These are phyloP conservation scores for Plasmodium vinckei DNA, from an alignment of 169 alveolate genomes.

Conservation along the genomic window DNA sequence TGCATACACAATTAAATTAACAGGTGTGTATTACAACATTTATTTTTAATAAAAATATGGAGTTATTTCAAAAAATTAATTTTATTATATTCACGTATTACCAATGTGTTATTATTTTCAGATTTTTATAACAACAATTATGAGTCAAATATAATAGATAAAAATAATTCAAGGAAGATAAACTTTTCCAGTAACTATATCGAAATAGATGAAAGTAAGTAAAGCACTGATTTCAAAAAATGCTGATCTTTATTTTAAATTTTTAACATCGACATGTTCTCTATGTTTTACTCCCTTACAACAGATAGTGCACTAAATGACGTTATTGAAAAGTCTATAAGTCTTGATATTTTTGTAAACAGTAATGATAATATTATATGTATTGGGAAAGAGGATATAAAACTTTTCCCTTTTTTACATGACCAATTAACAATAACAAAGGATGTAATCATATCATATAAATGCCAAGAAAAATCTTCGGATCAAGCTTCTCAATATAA, in stretches of 20 bases:
- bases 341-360: constrained; percentile 33
- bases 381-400: constrained; percentile 36
- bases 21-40: constrained; percentile 25
- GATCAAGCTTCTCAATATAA: background rate
- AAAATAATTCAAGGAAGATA: constrained; percentile 21
- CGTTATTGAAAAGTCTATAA: constrained; percentile 18
- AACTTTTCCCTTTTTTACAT: constrained; percentile 61
- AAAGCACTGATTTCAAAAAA: background rate
- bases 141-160: constrained; percentile 43
- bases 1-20: constrained; percentile 42
- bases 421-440: constrained; percentile 57
- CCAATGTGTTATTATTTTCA: background rate
- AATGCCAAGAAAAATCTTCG: constrained; percentile 12
- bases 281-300: background rate
- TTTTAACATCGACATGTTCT: background rate
- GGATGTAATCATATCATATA: constrained; percentile 27
- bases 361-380: constrained; percentile 26
- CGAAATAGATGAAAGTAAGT: constrained; percentile 40
- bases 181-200: constrained; percentile 50
- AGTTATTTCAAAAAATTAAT: background rate
- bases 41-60: background rate
- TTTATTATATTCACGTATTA: background rate
- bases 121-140: constrained; percentile 37
- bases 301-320: constrained; percentile 54
- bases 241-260: background rate